A percentile compares a stretch with the other conserved stretches of the same genome.
Evolutionary conservation across 2,329 filamentous ascomycete species (phyloP).

Genomic region (Myrmaecium sp.): DNA sequence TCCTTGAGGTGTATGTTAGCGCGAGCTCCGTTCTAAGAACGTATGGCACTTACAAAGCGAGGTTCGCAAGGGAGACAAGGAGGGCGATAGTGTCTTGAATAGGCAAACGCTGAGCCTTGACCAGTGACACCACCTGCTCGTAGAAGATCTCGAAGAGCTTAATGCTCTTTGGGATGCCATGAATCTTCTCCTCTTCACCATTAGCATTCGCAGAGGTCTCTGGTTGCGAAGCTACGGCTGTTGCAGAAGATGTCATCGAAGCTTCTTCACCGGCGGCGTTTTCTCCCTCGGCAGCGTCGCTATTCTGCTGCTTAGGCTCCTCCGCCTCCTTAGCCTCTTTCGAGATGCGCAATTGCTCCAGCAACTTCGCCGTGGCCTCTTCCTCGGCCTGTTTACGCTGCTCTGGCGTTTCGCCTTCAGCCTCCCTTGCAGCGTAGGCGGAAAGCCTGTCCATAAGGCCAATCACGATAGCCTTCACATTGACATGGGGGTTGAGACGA

Average conservation of each 20-base stretch:
- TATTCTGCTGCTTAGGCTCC: slow-evolving; percentile 16
- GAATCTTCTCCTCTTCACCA: slow-evolving; percentile 27
- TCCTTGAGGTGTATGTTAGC: slow-evolving; percentile 31
- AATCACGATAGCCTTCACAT: slow-evolving; percentile 95
- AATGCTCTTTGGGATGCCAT: slow-evolving; percentile 55
- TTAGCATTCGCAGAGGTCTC: slow-evolving; percentile 18
- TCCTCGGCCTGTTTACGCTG: slow-evolving; percentile 66
- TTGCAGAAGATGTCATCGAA: slow-evolving; percentile 12
- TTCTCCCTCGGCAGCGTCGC: slow-evolving; percentile 15
- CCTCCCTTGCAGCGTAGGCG: slow-evolving; percentile 82
- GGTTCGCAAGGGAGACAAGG: slow-evolving; percentile 80
- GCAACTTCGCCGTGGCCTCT: slow-evolving; percentile 59
- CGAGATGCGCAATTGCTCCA: slow-evolving; percentile 60
- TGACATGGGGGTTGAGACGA: slow-evolving; percentile 85
- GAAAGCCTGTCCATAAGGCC: slow-evolving; percentile 94
- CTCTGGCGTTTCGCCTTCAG: slow-evolving; percentile 51
- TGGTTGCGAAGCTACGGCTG: slow-evolving; percentile 3
- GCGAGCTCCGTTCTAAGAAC: not conserved
- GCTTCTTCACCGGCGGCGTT: slow-evolving; percentile 12
- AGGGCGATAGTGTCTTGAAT: slow-evolving; percentile 92
- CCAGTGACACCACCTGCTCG: slow-evolving; percentile 81
- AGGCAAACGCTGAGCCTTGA: slow-evolving; percentile 76
- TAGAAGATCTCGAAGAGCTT: slow-evolving; percentile 97
- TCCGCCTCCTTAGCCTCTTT: slow-evolving; percentile 33
- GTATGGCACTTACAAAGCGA: slow-evolving; percentile 48